These are phyloP conservation scores for Exophiala calicioides DNA, from an alignment of 2,329 filamentous ascomycete genomes.

Conservation along the genomic window DNA sequence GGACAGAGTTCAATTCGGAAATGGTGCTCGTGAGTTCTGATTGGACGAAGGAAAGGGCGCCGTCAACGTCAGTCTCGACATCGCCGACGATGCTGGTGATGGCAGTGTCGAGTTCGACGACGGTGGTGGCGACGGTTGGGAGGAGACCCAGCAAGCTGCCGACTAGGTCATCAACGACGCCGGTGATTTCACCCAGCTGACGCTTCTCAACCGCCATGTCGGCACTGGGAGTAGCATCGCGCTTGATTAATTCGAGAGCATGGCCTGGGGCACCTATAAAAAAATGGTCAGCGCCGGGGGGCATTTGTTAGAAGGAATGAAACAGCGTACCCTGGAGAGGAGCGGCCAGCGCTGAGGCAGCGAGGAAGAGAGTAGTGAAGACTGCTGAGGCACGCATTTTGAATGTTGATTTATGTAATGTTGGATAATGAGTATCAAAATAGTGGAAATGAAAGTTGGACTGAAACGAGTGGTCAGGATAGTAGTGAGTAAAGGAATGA, in stretches of 20 bases:
- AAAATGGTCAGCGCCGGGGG: background rate
- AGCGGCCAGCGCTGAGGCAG: conserved; percentile 21
- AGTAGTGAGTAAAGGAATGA: conserved; percentile 6
- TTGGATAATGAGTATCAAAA: no score
- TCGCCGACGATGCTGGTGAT: conserved; percentile 10
- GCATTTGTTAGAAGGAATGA: no score
- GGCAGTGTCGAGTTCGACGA: conserved; percentile 6
- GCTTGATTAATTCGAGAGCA: conserved; percentile 12
- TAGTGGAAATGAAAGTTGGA: conserved; percentile 7
- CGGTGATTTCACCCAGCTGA: conserved; percentile 10
- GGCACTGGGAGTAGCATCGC: conserved; percentile 2
- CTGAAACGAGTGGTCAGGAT: conserved; percentile 6
- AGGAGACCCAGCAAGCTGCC: conserved; percentile 15
- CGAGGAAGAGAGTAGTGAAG: conserved; percentile 22
- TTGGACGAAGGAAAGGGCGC: conserved; percentile 2
- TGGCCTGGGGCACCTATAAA: conserved; percentile 3
- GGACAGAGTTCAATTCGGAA: conserved; percentile 5
- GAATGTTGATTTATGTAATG: conserved; percentile 4
- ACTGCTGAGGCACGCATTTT: conserved; percentile 28
- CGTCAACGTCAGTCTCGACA: conserved; percentile 11
- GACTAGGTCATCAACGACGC: conserved; percentile 5
- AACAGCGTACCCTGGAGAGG: conserved; percentile 20
- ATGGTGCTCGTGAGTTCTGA: conserved; percentile 9
- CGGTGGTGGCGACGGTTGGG: conserved; percentile 6
- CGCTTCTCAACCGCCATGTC: conserved; percentile 10